A percentile compares a stretch with the other conserved stretches of the same genome.
phyloP scores from a whole-genome alignment of 116 monocot species.

The Phalaenopsis hybrid region DNA sequence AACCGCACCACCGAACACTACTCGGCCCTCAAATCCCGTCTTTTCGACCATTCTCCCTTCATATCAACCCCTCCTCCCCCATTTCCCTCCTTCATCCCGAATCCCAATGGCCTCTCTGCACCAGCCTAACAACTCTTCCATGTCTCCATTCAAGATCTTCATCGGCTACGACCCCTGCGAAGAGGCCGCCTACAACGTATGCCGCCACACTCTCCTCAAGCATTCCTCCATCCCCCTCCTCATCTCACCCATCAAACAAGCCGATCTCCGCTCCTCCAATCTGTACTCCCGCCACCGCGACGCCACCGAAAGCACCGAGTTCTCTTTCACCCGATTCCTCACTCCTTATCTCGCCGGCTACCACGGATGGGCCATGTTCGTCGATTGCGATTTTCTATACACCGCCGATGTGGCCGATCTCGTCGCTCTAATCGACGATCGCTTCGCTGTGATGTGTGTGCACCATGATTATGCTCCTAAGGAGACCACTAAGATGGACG shows the following conservation, averaged over 20 bases:
- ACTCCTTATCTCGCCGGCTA: slow-evolving; percentile 59
- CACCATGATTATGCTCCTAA: slow-evolving; percentile 69
- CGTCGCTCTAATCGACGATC: slow-evolving; percentile 27
- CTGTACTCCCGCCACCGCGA: slow-evolving; percentile 52
- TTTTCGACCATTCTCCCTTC: too few species aligned
- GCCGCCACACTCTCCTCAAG: slow-evolving; percentile 49
- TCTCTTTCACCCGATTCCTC: slow-evolving; percentile 89
- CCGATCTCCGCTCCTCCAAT: slow-evolving; percentile 46
- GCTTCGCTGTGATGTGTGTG: slow-evolving; percentile 62
- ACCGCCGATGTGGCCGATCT: slow-evolving; percentile 45
- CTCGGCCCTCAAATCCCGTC: too few species aligned
- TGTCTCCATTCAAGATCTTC: slow-evolving; percentile 39
- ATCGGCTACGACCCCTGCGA: slow-evolving; percentile 65
- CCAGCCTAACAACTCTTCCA: neutral
- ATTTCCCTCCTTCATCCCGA: neutral
- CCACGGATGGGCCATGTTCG: slow-evolving; percentile 67
- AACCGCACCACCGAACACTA: too few species aligned
- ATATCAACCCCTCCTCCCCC: too few species aligned
- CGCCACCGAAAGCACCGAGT: slow-evolving; percentile 69
- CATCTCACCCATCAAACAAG: slow-evolving; percentile 42
- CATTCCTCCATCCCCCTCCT: slow-evolving; percentile 38
- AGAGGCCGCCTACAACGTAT: slow-evolving; percentile 42
- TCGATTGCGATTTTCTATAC: slow-evolving; percentile 85
- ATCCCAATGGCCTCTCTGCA: slow-evolving; percentile 1
- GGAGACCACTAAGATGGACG: slow-evolving; percentile 75